Conservation (phyloP, 164 flowering plant species). For the Piper longum region DNA sequence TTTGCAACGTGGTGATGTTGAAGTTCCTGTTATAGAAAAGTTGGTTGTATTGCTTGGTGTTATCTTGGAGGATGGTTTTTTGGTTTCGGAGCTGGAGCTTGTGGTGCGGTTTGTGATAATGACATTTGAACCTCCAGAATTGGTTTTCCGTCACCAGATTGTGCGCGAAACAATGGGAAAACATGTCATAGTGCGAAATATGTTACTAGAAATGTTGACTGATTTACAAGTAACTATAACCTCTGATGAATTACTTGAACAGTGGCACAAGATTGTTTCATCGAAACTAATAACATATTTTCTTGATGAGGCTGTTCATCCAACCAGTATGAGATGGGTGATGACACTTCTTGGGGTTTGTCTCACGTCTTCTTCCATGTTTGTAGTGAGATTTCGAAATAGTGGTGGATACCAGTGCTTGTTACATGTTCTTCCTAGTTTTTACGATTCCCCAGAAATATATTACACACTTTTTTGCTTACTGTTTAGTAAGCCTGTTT, state of each 20-base stretch:
- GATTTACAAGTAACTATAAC: slow-evolving; percentile 88
- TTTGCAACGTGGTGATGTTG: slow-evolving; percentile 97
- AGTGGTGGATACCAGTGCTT: slow-evolving; percentile 93
- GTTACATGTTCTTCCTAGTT: slow-evolving; percentile 73
- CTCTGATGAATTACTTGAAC: slow-evolving; percentile 86
- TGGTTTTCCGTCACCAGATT: slow-evolving; percentile 39
- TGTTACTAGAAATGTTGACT: slow-evolving; percentile 95
- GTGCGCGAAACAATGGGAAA: slow-evolving; percentile 91
- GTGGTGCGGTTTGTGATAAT: slow-evolving; percentile 93
- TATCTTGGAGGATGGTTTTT: slow-evolving; percentile 91
- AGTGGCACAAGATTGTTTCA: slow-evolving; percentile 96
- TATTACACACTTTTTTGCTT: slow-evolving; percentile 88
- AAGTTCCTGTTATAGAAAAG: slow-evolving; percentile 90
- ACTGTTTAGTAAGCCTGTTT: slow-evolving; percentile 91
- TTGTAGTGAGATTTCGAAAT: slow-evolving; percentile 76
- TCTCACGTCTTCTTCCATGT: slow-evolving; percentile 84
- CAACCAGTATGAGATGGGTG: slow-evolving; percentile 98
- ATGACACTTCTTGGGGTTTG: slow-evolving; percentile 98
- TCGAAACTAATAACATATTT: slow-evolving; percentile 88
- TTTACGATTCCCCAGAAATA: slow-evolving; percentile 96
- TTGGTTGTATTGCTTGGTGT: slow-evolving; percentile 89
- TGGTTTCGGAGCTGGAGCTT: slow-evolving; percentile 79
- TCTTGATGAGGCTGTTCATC: slow-evolving; percentile 97
- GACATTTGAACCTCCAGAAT: slow-evolving; percentile 94
- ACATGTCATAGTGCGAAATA: slow-evolving; percentile 93